Conservation (phyloP, 2,329 filamentous ascomycete species). For the Colletotrichum spinosum region DNA sequence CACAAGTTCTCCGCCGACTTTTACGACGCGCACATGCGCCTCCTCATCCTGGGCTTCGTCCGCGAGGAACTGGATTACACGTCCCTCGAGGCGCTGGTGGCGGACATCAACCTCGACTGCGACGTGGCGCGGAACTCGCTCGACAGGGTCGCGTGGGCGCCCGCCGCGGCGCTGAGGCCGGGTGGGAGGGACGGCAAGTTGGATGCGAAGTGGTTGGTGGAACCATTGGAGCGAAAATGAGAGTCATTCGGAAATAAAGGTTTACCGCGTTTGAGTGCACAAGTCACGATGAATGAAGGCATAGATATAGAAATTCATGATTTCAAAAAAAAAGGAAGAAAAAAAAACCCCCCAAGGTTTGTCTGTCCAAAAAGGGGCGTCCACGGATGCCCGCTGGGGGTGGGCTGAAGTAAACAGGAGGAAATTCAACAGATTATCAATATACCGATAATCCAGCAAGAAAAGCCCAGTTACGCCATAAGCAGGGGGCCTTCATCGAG, state of each 20-base stretch:
- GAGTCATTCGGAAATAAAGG: background rate
- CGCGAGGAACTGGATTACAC: conserved; percentile 91
- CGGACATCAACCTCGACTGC: conserved; percentile 91
- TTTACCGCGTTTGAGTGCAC: background rate
- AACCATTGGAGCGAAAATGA: conserved; percentile 37
- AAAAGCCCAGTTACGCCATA: conserved; percentile 27
- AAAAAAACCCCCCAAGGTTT: background rate
- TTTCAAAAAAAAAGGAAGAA: conserved; percentile 31
- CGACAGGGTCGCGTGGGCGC: conserved; percentile 70
- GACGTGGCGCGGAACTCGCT: conserved; percentile 83
- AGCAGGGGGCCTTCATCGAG: conserved; percentile 2
- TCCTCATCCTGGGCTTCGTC: conserved; percentile 88
- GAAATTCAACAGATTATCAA: conserved; percentile 12
- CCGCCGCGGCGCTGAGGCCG: conserved; percentile 46
- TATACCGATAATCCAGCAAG: background rate
- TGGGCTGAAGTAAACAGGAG: conserved; percentile 19
- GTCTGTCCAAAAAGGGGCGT: conserved; percentile 1
- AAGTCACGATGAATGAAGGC: too few species aligned
- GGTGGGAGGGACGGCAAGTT: conserved; percentile 45
- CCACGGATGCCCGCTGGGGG: background rate
- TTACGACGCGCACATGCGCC: conserved; percentile 82
- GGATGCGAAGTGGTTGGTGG: conserved; percentile 54
- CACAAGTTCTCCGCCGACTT: conserved; percentile 83
- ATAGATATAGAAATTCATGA: too few species aligned
- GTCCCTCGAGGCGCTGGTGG: conserved; percentile 82